These are phyloP conservation scores for Microsporum audouinii DNA, from an alignment of 2,329 filamentous ascomycete genomes.

Conservation along the genomic window DNA sequence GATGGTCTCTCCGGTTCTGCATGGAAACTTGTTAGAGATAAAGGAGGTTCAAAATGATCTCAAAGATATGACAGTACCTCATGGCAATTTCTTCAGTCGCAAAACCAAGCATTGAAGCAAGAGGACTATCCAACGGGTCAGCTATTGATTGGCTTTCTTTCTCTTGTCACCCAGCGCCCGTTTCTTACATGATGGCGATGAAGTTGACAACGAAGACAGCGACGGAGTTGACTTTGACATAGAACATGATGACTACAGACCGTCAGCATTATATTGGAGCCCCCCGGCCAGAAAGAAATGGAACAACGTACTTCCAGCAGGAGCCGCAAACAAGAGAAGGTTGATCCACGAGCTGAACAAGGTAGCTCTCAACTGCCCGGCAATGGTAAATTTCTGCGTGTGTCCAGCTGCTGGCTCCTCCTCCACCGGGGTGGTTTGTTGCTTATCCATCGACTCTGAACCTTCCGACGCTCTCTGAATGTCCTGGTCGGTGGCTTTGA, in stretches of 20 bases:
- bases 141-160: neutral
- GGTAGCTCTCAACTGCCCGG: constrained; percentile 48
- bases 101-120: constrained; percentile 76
- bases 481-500: neutral
- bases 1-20: constrained; percentile 62
- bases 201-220: constrained; percentile 83
- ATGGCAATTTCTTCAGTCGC: constrained; percentile 78
- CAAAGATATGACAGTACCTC: constrained; percentile 18
- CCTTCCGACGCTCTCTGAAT: neutral
- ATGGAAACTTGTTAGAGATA: neutral
- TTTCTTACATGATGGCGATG: constrained; percentile 61
- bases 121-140: constrained; percentile 36
- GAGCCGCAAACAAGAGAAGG: constrained; percentile 63
- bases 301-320: constrained; percentile 49
- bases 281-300: neutral
- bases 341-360: constrained; percentile 81
- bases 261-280: neutral
- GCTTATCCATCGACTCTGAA: neutral
- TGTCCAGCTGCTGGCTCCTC: neutral
- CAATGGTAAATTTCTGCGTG: constrained; percentile 28
- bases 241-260: constrained; percentile 24
- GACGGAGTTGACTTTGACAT: constrained; percentile 47
- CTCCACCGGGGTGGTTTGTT: neutral
- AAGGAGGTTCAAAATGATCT: constrained; percentile 12
- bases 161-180: constrained; percentile 2